A percentile compares a stretch with the other conserved stretches of the same genome.
Evolutionary conservation across 2,329 filamentous ascomycete species (phyloP).

Genomic region (Aspergillus transmontanensis): DNA sequence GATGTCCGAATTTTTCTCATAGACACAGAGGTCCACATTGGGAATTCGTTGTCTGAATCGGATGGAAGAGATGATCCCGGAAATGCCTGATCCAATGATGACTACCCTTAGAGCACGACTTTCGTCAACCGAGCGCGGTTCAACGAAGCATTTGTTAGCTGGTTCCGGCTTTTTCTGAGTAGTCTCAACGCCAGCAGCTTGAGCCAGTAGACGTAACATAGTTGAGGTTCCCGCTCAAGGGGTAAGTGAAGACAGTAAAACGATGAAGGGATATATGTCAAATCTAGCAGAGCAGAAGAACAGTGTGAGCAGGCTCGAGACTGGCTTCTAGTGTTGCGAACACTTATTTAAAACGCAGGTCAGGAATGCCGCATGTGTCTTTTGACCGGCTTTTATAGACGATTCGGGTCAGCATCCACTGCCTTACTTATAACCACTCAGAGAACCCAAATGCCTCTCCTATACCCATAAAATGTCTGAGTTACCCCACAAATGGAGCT

Average conservation of each 20-base stretch:
- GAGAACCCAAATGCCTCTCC: background rate
- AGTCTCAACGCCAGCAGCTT: background rate
- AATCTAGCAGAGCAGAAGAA: background rate
- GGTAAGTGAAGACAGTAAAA: background rate
- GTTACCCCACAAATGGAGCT: background rate
- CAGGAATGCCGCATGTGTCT: background rate
- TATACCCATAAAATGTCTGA: background rate
- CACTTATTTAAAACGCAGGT: background rate
- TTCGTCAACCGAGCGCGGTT: slow-evolving; percentile 37
- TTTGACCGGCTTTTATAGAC: background rate
- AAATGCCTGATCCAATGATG: slow-evolving; percentile 43
- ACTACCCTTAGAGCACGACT: slow-evolving; percentile 35
- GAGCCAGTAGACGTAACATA: background rate
- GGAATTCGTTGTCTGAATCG: slow-evolving; percentile 40
- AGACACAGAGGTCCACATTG: slow-evolving; percentile 39
- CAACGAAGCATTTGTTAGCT: slow-evolving; percentile 22
- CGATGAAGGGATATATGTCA: background rate
- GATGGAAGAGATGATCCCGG: slow-evolving; percentile 42
- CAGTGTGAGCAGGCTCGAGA: background rate
- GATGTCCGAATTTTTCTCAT: slow-evolving; percentile 39
- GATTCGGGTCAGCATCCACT: background rate
- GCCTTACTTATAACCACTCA: background rate
- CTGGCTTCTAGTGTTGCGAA: background rate
- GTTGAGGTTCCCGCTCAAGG: background rate
- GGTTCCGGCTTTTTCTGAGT: background rate